Evolutionary conservation across 495 filamentous ascomycete species (phyloP).

Genomic region (Hamigera avellanea): DNA sequence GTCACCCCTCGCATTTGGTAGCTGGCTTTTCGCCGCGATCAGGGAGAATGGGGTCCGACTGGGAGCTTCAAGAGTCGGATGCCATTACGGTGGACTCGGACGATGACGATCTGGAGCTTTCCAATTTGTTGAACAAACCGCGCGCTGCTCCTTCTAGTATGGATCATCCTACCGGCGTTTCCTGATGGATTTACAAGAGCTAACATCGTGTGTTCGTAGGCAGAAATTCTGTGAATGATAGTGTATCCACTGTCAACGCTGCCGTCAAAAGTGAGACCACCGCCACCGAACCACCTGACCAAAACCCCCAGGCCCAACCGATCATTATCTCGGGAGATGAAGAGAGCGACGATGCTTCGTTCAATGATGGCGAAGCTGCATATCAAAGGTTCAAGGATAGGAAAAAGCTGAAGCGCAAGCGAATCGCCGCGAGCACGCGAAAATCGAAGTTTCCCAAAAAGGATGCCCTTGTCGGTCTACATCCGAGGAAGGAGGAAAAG

Average conservation of each 20-base stretch:
- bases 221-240: too few species aligned
- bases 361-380: conserved; percentile 37
- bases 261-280: not conserved
- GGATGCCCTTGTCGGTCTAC: conserved; percentile 19
- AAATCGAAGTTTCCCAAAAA: conserved; percentile 30
- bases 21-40: not conserved
- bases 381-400: conserved; percentile 50
- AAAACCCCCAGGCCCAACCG: not conserved
- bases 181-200: too few species aligned
- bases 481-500: conserved; percentile 11
- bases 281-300: not conserved
- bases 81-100: conserved; percentile 19
- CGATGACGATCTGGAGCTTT: conserved; percentile 25
- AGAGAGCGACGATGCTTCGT: conserved; percentile 26
- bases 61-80: conserved; percentile 13
- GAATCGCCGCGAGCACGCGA: conserved; percentile 32
- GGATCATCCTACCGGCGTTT: not conserved
- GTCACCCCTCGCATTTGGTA: too few species aligned
- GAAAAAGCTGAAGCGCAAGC: conserved; percentile 43
- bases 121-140: conserved; percentile 8
- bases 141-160: conserved; percentile 5
- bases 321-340: conserved; percentile 3
- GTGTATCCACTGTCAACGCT: not conserved
- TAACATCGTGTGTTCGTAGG: too few species aligned
- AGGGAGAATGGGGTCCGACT: conserved; percentile 8